A percentile compares a stretch with the other conserved stretches of the same genome.
These are phyloP conservation scores for Fomitiporia mediterranea DNA, from an alignment of 1,284 basidiomycete genomes.

Conservation along the genomic window DNA sequence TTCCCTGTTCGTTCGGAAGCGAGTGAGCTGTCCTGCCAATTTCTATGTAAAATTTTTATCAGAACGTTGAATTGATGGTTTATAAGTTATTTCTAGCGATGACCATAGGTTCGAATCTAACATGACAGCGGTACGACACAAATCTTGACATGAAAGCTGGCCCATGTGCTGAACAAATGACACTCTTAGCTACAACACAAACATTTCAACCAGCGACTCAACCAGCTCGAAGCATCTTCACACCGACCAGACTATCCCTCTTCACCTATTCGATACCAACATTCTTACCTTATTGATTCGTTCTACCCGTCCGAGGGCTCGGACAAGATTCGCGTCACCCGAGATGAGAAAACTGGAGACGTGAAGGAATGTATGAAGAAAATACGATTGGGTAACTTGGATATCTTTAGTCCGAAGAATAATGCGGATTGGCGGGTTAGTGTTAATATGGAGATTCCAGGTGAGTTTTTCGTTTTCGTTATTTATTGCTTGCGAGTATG, in stretches of 20 bases:
- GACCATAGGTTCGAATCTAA: slow-evolving; percentile 86
- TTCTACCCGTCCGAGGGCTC: slow-evolving; percentile 61
- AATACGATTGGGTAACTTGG: slow-evolving; percentile 80
- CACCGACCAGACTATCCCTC: slow-evolving; percentile 40
- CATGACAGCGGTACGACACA: slow-evolving; percentile 73
- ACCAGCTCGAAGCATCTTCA: slow-evolving; percentile 61
- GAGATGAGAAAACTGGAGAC: slow-evolving; percentile 67
- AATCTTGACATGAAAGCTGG: slow-evolving; percentile 20
- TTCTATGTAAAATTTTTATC: slow-evolving; percentile 12
- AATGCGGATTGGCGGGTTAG: slow-evolving; percentile 89
- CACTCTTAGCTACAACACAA: slow-evolving; percentile 75
- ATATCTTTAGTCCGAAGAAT: slow-evolving; percentile 81
- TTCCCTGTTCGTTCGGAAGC: slow-evolving; percentile 84
- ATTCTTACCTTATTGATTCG: slow-evolving; percentile 77
- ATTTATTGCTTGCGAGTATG: slow-evolving; percentile 23
- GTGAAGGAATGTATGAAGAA: slow-evolving; percentile 74
- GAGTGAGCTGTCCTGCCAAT: slow-evolving; percentile 51
- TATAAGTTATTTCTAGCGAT: slow-evolving; percentile 45
- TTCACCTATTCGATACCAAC: slow-evolving; percentile 68
- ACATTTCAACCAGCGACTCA: slow-evolving; percentile 82
- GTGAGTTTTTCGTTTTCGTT: slow-evolving; percentile 35
- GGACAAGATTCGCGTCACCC: slow-evolving; percentile 81
- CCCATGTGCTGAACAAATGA: slow-evolving; percentile 19
- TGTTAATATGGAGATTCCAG: slow-evolving; percentile 80
- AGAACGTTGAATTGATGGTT: slow-evolving; percentile 16